Conservation (phyloP, 1,284 basidiomycete genomes). For the Cerioporus squamosus region DNA sequence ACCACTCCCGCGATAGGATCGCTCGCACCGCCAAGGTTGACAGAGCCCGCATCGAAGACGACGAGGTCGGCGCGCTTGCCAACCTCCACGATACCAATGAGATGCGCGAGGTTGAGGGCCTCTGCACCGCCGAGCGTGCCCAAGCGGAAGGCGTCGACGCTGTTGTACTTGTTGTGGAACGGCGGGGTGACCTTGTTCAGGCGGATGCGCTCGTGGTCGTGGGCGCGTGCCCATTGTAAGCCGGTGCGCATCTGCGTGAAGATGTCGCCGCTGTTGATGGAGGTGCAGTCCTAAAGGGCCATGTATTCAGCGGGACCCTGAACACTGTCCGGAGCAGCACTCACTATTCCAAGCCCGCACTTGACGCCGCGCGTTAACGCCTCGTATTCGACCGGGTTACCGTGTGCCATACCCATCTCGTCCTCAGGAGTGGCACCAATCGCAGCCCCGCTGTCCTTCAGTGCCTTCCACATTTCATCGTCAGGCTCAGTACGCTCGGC, state of each 20-base stretch:
- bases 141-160: slow-evolving; percentile 37
- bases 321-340: not conserved
- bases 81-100: slow-evolving; percentile 38
- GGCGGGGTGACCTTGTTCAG: slow-evolving; percentile 24
- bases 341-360: slow-evolving; percentile 37
- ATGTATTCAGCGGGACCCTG: not conserved
- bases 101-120: slow-evolving; percentile 31
- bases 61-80: slow-evolving; percentile 40
- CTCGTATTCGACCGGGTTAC: slow-evolving; percentile 36
- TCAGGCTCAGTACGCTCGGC: slow-evolving; percentile 31
- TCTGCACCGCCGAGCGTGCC: slow-evolving; percentile 39
- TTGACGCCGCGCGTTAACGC: slow-evolving; percentile 37
- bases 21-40: slow-evolving; percentile 33
- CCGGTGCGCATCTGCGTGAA: slow-evolving; percentile 39
- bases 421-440: slow-evolving; percentile 39
- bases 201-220: slow-evolving; percentile 30
- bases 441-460: slow-evolving; percentile 34
- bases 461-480: slow-evolving; percentile 35
- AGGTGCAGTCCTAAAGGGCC: slow-evolving; percentile 29
- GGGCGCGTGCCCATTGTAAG: slow-evolving; percentile 36
- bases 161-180: slow-evolving; percentile 31
- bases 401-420: slow-evolving; percentile 41
- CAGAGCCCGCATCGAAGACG: slow-evolving; percentile 35
- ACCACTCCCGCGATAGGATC: slow-evolving; percentile 37
- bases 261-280: slow-evolving; percentile 38